Base-by-base conservation (phyloP, 179 eudicot genomes). In the Monotropa hypopitys region DNA sequence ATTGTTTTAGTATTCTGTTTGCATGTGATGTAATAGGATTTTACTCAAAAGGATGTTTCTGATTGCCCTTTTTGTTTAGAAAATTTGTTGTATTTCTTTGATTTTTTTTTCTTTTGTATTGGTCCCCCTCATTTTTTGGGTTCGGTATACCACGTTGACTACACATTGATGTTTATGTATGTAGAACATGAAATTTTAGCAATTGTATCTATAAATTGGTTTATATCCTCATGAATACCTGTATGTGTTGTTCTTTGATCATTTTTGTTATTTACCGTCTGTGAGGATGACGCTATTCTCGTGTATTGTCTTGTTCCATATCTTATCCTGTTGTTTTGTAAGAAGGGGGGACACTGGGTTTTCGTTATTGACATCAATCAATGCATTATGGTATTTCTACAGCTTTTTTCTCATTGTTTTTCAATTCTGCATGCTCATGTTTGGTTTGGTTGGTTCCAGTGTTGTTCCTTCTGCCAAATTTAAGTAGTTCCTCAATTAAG, bases 1-100 rank as follows among this genome's bases (percentile, higher is more conserved):
- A 63, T 76, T 46, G 28, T 65, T 75, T 61, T 75, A 15, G 62
- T 65, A 66, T 63, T 49, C 62, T 65, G 33, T 65, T 38, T 65
- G 49, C 15, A 76, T 75, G 61, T 47, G 46, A 42, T 76, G 73
- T 63, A 47, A 63, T 65, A 76, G 78, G 78, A 47, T 76, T 76
- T 76, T n/a, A 65, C 67, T 5, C 20, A 32, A 13, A 18, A 33
- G 56, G 70, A 59, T 62, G 72, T 47, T 47, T 47, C 62, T 65
- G 33, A 65, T 65, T 23, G 30, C 35, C 78, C 15, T 10, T 65
- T n/a, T 32, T 47, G 2, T 12, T 30, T 65, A n/a, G 7, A 59
- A 21, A 65, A n/a, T 28, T 65, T 76, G 78, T 45, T 43, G 72
- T 76, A 76, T 21, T 9, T 13, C n/a, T 59, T 46, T 7, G 18